These are phyloP conservation scores for Poterioochromonas sp. DNA, from an alignment of 352 stramenopile genomes.

Conservation along the genomic window DNA sequence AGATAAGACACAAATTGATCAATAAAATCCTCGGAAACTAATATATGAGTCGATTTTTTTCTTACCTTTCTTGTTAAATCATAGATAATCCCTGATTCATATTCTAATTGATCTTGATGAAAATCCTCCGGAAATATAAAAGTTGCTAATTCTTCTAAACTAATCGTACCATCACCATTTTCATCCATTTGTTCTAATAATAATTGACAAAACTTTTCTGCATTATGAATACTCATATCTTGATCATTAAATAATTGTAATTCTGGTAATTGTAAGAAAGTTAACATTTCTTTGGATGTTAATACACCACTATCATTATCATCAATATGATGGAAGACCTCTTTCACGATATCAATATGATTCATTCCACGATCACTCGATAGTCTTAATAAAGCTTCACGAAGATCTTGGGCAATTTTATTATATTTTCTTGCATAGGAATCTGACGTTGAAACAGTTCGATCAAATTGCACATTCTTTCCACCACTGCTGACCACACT, in stretches of 20 bases:
- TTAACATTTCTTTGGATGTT: slow-evolving; percentile 8
- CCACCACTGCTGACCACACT: too few relatives aligned
- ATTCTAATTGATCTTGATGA: not conserved
- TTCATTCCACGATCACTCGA: not conserved
- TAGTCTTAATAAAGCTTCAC: not conserved
- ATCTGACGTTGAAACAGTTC: too few relatives aligned
- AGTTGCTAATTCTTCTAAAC: slow-evolving; percentile 6
- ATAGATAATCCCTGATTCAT: not conserved
- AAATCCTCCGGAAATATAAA: not conserved
- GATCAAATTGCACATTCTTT: too few relatives aligned
- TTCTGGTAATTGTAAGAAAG: not conserved
- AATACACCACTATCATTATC: slow-evolving; percentile 11
- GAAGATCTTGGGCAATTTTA: not conserved
- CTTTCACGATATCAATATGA: not conserved
- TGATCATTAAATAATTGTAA: not conserved
- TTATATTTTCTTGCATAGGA: too few relatives aligned
- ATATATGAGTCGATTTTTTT: too few relatives aligned
- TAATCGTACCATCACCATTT: slow-evolving; percentile 8
- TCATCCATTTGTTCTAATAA: slow-evolving; percentile 15
- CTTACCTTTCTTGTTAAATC: slow-evolving; percentile 5
- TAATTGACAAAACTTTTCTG: slow-evolving; percentile 7
- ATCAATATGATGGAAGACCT: not conserved
- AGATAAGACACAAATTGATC: too few relatives aligned
- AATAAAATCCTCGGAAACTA: too few relatives aligned
- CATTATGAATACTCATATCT: too few relatives aligned